Evolutionary conservation across 2,329 filamentous ascomycete species (phyloP).

Genomic region (Aspergillus sp.): DNA sequence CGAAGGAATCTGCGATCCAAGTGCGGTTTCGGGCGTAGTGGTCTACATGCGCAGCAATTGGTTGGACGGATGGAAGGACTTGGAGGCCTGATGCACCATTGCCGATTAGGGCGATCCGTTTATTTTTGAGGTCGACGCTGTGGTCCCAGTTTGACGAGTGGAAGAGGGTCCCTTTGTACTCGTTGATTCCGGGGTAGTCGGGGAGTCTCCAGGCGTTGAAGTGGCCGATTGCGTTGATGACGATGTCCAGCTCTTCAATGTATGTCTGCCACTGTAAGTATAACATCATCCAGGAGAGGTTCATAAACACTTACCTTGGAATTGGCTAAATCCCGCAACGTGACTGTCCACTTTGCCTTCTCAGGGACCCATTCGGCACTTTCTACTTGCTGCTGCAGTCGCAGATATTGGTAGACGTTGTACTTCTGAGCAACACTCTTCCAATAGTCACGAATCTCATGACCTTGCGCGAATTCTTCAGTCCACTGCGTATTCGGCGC

Average conservation of each 20-base stretch:
- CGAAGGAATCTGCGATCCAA: conserved; percentile 61
- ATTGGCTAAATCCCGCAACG: conserved; percentile 27
- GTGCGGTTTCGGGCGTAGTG: conserved; percentile 60
- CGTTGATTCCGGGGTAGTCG: conserved; percentile 51
- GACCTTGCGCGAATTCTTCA: conserved; percentile 59
- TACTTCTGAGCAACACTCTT: conserved; percentile 56
- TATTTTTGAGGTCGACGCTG: conserved; percentile 44
- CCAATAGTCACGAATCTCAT: conserved; percentile 64
- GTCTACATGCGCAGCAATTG: conserved; percentile 45
- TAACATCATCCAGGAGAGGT: fast-evolving
- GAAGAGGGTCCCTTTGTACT: conserved; percentile 50
- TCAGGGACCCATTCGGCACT: conserved; percentile 50
- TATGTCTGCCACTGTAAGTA: conserved; percentile 31
- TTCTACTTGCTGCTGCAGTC: conserved; percentile 51
- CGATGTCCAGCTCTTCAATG: conserved; percentile 50
- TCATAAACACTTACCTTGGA: conserved; percentile 11
- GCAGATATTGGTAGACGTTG: conserved; percentile 54
- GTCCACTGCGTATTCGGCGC: conserved; percentile 62
- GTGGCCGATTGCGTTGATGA: conserved; percentile 58
- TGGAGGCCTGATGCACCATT: conserved; percentile 59
- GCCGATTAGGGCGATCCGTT: conserved; percentile 53
- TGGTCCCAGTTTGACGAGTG: conserved; percentile 58
- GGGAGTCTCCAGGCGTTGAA: conserved; percentile 62
- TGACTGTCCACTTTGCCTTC: conserved; percentile 51
- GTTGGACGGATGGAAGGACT: conserved; percentile 35